These are phyloP conservation scores for Penicillium sp. DNA, from an alignment of 2,329 filamentous ascomycete species.

Conservation along the genomic window DNA sequence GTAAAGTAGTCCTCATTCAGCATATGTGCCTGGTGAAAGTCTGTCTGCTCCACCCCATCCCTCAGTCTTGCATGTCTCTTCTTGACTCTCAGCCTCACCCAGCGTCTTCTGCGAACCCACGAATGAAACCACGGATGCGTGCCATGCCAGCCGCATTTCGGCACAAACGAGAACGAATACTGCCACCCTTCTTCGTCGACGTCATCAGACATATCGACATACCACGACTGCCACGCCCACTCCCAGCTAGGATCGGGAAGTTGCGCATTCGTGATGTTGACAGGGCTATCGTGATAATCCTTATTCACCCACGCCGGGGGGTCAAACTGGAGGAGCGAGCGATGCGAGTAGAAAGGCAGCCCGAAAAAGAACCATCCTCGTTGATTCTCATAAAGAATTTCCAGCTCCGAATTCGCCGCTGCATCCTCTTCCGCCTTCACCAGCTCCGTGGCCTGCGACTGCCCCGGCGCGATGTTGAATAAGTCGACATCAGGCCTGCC, in stretches of 20 bases:
- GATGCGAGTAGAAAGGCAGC: slow-evolving; percentile 80
- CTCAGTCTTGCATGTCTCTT: slow-evolving; percentile 36
- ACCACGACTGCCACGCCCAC: slow-evolving; percentile 74
- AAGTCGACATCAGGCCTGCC: slow-evolving; percentile 2
- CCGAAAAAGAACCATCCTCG: slow-evolving; percentile 87
- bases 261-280: slow-evolving; percentile 79
- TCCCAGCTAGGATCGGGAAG: slow-evolving; percentile 93
- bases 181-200: slow-evolving; percentile 93
- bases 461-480: slow-evolving; percentile 10
- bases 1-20: slow-evolving; percentile 77
- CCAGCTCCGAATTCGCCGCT: slow-evolving; percentile 55
- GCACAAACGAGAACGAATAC: slow-evolving; percentile 84
- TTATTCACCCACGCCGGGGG: slow-evolving; percentile 80
- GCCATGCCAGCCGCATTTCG: slow-evolving; percentile 77
- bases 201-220: slow-evolving; percentile 72
- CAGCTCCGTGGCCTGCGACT: neutral
- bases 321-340: slow-evolving; percentile 80
- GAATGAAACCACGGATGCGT: slow-evolving; percentile 89
- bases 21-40: slow-evolving; percentile 52
- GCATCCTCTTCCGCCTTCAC: slow-evolving; percentile 16
- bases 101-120: slow-evolving; percentile 84
- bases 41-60: slow-evolving; percentile 29
- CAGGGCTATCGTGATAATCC: slow-evolving; percentile 53
- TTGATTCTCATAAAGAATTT: slow-evolving; percentile 94
- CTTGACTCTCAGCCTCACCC: slow-evolving; percentile 77